These are phyloP conservation scores for Tulasnella sp. DNA, from an alignment of 768 basidiomycete species.

Conservation along the genomic window DNA sequence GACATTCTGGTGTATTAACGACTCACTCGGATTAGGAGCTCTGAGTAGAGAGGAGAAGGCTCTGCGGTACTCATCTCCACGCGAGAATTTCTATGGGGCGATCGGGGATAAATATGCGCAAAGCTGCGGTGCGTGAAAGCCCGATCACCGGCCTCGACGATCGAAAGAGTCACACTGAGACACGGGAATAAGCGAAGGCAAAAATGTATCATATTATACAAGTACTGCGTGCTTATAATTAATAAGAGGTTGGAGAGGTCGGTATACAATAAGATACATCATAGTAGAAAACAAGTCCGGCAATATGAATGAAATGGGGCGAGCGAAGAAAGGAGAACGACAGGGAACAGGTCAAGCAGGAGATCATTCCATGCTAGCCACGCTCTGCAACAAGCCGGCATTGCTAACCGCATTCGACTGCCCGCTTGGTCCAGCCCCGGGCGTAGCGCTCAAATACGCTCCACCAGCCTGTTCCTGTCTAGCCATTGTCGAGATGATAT, in stretches of 20 bases:
- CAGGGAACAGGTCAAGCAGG: background rate
- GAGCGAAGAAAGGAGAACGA: background rate
- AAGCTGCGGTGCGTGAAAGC: background rate
- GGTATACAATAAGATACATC: background rate
- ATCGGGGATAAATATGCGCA: background rate
- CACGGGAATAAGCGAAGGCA: background rate
- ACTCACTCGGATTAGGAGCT: background rate
- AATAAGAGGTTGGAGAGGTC: background rate
- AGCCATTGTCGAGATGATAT: slow-evolving; percentile 7
- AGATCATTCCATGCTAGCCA: background rate
- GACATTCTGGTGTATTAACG: too few relatives aligned
- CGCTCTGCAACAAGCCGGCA: background rate
- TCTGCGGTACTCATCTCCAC: background rate
- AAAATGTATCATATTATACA: background rate
- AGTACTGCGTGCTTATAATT: background rate
- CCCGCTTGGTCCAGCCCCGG: background rate
- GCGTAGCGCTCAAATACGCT: background rate
- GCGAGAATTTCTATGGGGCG: background rate
- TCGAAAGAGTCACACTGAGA: background rate
- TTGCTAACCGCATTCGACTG: background rate
- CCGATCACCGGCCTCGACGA: background rate
- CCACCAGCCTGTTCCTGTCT: background rate
- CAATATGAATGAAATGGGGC: background rate
- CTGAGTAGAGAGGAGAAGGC: background rate
- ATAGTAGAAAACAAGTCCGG: background rate